phyloP scores from a whole-genome alignment of 495 filamentous ascomycete species.

The Daldinia childiae region DNA sequence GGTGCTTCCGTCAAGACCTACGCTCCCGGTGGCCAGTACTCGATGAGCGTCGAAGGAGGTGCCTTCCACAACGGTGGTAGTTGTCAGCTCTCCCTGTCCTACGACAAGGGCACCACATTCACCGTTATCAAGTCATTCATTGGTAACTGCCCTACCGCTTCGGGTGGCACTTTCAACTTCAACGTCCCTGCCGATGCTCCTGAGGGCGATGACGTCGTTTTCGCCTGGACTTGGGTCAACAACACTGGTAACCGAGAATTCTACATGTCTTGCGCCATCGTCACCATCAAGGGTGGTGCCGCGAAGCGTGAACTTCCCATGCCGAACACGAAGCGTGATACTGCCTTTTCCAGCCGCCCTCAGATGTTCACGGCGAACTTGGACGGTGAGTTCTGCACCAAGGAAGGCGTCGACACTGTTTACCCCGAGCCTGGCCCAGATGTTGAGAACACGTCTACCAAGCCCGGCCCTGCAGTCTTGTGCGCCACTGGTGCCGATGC shows the following conservation, averaged over 20 bases:
- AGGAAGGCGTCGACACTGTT: slow-evolving; percentile 63
- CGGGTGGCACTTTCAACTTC: slow-evolving; percentile 64
- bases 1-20: slow-evolving; percentile 60
- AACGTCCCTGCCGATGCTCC: slow-evolving; percentile 68
- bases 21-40: slow-evolving; percentile 64
- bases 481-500: slow-evolving; percentile 49
- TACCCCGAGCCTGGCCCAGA: slow-evolving; percentile 80
- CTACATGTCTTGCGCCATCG: slow-evolving; percentile 73
- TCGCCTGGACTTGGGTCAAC: slow-evolving; percentile 75
- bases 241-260: slow-evolving; percentile 72
- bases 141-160: slow-evolving; percentile 65
- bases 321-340: slow-evolving; percentile 41
- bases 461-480: slow-evolving; percentile 43
- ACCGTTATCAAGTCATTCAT: slow-evolving; percentile 72
- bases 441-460: slow-evolving; percentile 55
- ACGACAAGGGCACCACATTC: slow-evolving; percentile 69
- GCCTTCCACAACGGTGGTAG: slow-evolving; percentile 71
- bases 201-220: slow-evolving; percentile 65
- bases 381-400: slow-evolving; percentile 61
- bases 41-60: slow-evolving; percentile 65
- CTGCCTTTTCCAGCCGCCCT: slow-evolving; percentile 63
- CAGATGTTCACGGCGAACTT: slow-evolving; percentile 69
- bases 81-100: slow-evolving; percentile 71
- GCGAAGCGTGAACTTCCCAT: slow-evolving; percentile 42
- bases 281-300: slow-evolving; percentile 60